phyloP scores from a whole-genome alignment of 2,329 filamentous ascomycete genomes.

The Aspergillus awamori region DNA sequence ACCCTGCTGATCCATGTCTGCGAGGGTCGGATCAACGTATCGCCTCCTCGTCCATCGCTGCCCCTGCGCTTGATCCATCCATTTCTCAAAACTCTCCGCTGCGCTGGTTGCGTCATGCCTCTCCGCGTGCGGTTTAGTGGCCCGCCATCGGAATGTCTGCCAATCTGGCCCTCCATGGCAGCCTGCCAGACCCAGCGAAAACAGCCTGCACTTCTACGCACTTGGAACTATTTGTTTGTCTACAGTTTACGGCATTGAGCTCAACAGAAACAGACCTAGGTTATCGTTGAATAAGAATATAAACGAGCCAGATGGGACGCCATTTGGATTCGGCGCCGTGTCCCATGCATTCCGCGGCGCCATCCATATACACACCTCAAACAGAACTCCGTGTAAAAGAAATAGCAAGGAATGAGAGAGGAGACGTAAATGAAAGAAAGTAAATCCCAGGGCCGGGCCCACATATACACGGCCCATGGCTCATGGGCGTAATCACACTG shows the following conservation, averaged over 20 bases:
- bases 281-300: not conserved
- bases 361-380: not conserved
- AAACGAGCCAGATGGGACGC: not conserved
- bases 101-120: conserved; percentile 17
- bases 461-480: not conserved
- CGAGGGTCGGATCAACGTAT: not conserved
- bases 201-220: not conserved
- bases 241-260: not conserved
- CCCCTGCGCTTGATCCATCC: not conserved
- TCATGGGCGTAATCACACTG: not conserved
- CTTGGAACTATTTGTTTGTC: not conserved
- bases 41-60: not conserved
- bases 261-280: not conserved
- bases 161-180: not conserved
- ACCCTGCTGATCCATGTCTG: conserved; percentile 1
- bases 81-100: not conserved
- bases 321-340: not conserved
- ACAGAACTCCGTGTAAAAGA: not conserved
- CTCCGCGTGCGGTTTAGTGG: conserved; percentile 16
- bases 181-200: not conserved
- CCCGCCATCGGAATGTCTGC: conserved; percentile 12
- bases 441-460: not conserved
- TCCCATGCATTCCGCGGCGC: not conserved
- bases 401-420: not conserved
- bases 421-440: not conserved